Base-by-base conservation (phyloP, 2,329 filamentous ascomycete species). In the Davidsoniella virescens region DNA sequence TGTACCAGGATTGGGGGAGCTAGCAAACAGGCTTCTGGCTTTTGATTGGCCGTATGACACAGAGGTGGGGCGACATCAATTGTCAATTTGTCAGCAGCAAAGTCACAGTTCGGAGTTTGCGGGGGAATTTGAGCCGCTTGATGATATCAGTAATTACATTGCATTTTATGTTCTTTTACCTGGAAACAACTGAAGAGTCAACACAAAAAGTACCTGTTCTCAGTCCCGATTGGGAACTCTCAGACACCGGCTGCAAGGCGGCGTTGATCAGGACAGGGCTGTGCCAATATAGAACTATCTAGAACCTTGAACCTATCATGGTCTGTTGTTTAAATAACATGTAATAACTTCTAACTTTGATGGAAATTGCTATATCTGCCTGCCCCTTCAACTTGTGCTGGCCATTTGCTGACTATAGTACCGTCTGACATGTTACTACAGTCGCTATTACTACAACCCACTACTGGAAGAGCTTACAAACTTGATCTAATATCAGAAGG, bases 31-130 rank as follows among this genome's bases (percentile, higher is more conserved):
- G 26, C 26, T 33, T 12, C 26, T 33, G 6, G 5, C 26, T 33
- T 8, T 12, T 33, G 26, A 33, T 33, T 33, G 26, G 26, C 26
- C 10, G 39, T n/a, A 9, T 42, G 20, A 16, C 4, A 29, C 8
- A 42, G 29, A 49, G 36, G 52, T 47, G 52, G 43, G 37, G 37
- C 25, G 10, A 38, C 39, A 18, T 5, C 12, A n/a, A 38, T 53
- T 50, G 39, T 52, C 54, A 54, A 55, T 56, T 56, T 56, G 55
- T 56, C 53, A 56, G 55, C 55, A 51, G 41, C 20, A 3, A 14
- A 40, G 23, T 16, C 20, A 18, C 20, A 41, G 37, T 20, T 41
- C 46, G 38, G 29, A 50, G 29, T 18, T 33, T 38, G 29, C n/a
- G 17, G 46, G 26, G 46, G 46, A 36, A 33, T 7, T 5, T 10